These are phyloP conservation scores for Chlamydomonas reinhardtii DNA, from an alignment of 163 green algal genomes.

Conservation along the genomic window DNA sequence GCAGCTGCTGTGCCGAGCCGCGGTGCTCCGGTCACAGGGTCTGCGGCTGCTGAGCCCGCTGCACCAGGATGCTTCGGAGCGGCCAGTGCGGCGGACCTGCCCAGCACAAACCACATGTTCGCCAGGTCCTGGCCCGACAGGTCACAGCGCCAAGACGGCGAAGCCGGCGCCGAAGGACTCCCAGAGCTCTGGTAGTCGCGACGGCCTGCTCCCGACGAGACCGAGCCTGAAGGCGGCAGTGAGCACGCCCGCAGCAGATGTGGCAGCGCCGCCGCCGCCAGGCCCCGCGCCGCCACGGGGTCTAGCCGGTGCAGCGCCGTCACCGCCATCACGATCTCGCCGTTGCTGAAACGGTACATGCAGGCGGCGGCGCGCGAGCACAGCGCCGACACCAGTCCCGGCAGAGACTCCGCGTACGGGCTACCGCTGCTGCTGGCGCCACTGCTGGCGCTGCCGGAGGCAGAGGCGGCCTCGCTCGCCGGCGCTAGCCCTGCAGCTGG, in stretches of 20 bases:
- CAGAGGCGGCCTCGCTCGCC: background rate
- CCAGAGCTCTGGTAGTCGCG: no score
- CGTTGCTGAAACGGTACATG: background rate
- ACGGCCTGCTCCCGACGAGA: no score
- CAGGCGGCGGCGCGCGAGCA: background rate
- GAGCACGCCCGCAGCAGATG: background rate
- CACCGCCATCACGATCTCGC: constrained; percentile 33
- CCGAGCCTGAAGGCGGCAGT: no score
- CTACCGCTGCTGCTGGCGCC: no score
- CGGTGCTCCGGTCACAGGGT: no score
- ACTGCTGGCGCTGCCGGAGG: no score
- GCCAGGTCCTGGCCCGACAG: constrained; percentile 36
- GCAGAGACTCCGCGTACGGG: background rate
- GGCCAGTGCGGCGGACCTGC: background rate
- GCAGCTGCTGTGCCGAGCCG: background rate
- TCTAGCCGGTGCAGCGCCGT: constrained; percentile 12
- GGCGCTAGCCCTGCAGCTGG: background rate
- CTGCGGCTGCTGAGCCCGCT: no score
- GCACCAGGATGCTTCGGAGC: no score
- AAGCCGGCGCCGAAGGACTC: no score
- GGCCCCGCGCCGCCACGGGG: background rate
- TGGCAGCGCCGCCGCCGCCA: constrained; percentile 7
- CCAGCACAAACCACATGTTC: constrained; percentile 17
- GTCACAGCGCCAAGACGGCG: background rate
- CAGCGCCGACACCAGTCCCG: background rate